Percentiles rank a stretch among this genome's conserved stretches.
Evolutionary conservation across 2,329 filamentous ascomycete species (phyloP).

Genomic region (Sphaerostilbella broomeana): DNA sequence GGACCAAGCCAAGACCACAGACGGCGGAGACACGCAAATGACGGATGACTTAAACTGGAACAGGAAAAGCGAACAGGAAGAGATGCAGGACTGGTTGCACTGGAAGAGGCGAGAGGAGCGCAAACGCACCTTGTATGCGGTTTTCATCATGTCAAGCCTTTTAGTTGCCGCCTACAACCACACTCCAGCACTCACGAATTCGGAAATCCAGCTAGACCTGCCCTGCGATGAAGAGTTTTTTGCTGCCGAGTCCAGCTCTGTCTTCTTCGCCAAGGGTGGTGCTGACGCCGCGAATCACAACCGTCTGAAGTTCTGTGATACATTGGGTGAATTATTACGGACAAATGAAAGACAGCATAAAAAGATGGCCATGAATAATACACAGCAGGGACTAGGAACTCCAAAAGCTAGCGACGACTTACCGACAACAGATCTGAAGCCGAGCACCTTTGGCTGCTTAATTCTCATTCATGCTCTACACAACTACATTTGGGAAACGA

Average conservation of each 20-base stretch:
- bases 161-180: constrained; percentile 92
- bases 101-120: constrained; percentile 89
- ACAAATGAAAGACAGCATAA: constrained; percentile 63
- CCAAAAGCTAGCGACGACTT: constrained; percentile 32
- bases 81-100: constrained; percentile 62
- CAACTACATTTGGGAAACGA: constrained; percentile 97
- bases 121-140: constrained; percentile 84
- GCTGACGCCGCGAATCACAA: constrained; percentile 61
- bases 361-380: constrained; percentile 18
- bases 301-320: constrained; percentile 71
- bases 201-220: constrained; percentile 80
- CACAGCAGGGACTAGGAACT: not conserved
- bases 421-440: constrained; percentile 59
- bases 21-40: constrained; percentile 48
- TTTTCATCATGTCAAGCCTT: constrained; percentile 87
- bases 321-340: constrained; percentile 72
- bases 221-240: constrained; percentile 93
- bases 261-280: constrained; percentile 74
- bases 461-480: constrained; percentile 90
- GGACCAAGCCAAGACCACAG: constrained; percentile 33
- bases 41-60: constrained; percentile 45
- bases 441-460: constrained; percentile 87
- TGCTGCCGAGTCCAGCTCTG: constrained; percentile 73
- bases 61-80: constrained; percentile 41
- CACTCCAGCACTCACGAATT: constrained; percentile 83